Base-by-base conservation (phyloP, 1,284 basidiomycete genomes). In the Boletus mariae region DNA sequence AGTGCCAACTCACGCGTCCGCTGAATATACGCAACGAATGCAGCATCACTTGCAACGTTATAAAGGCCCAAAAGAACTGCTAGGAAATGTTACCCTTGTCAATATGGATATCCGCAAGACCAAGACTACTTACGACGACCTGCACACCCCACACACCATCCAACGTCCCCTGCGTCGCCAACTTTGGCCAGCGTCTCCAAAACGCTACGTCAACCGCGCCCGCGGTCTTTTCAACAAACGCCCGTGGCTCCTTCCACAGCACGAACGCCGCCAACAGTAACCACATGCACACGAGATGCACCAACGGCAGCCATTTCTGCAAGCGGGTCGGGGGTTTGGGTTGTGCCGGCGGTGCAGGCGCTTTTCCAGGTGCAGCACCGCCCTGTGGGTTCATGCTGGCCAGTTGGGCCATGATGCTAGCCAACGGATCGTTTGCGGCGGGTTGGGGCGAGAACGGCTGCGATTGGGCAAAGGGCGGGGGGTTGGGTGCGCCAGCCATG, bases 61-160 rank as follows among this genome's bases (percentile, higher is more conserved):
- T 79, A 58, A 91, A 90, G 15, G 80, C 84, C 83, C 84, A 88
- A 67, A 90, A 87, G 73, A 91, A 89, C 1, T 85, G 83, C 87
- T 90, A 57, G 10, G 0, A 37, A 49, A 31, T 3, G 9, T 35
- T 46, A 12, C 13, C 31, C 20, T 62, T 9, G 61, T 46, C 55
- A 40, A 56, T 52, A 53, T 45, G 47, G 7, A 45, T 40, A 44
- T 26, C 9, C 32, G n/a, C 43, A 17, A 35, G 5, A 23, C 13
- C 35, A 2, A 45, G 43, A 50, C 1, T 43, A 37, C 81, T 63
- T 60, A 87, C 85, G 61, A 83, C 75, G 53, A 74, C 60, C 57
- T 82, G 78, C 11, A 85, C 75, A n/a, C 74, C 74, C 73, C 75
- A 79, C 9, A 57, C 56, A 52, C 69, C 66, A 34, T 60, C 63